Evolutionary conservation across 2,329 filamentous ascomycete genomes (phyloP).

Genomic region (Orbilia quercus): DNA sequence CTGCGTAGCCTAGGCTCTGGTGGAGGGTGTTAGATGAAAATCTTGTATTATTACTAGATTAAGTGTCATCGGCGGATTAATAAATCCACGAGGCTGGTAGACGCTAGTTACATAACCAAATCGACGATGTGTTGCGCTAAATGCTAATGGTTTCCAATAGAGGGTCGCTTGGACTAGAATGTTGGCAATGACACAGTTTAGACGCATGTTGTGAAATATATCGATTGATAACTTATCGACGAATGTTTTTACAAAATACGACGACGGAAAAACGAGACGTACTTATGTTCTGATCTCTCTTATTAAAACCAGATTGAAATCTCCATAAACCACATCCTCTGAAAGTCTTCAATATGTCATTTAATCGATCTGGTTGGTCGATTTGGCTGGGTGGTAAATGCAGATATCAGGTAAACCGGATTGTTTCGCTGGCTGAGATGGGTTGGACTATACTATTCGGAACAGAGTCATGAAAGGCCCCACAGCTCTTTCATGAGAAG

Average conservation of each 20-base stretch:
- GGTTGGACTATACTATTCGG: constrained; percentile 43
- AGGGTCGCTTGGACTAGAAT: constrained; percentile 50
- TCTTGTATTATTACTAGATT: too few species aligned
- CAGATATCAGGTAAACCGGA: constrained; percentile 26
- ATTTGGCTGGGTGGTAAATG: neutral
- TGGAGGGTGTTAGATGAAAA: too few species aligned
- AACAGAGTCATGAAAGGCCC: constrained; percentile 20
- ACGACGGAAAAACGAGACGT: constrained; percentile 6
- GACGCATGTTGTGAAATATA: constrained; percentile 37
- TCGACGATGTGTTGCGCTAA: too few species aligned
- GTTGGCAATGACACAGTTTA: constrained; percentile 39
- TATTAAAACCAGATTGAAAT: constrained; percentile 22
- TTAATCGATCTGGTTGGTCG: constrained; percentile 1
- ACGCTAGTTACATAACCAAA: too few species aligned
- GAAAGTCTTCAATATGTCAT: neutral
- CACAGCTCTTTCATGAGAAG: constrained; percentile 3
- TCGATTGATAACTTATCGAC: neutral
- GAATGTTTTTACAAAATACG: neutral
- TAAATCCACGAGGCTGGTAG: too few species aligned
- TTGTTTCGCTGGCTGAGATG: constrained; percentile 21
- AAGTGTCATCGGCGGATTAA: too few species aligned
- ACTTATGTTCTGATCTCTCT: constrained; percentile 22
- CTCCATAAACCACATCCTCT: constrained; percentile 13
- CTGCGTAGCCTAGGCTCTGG: constrained; percentile 19
- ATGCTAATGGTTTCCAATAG: too few species aligned